phyloP scores from a whole-genome alignment of 257 asterid genomes.

The Solanum gracilifrons region DNA sequence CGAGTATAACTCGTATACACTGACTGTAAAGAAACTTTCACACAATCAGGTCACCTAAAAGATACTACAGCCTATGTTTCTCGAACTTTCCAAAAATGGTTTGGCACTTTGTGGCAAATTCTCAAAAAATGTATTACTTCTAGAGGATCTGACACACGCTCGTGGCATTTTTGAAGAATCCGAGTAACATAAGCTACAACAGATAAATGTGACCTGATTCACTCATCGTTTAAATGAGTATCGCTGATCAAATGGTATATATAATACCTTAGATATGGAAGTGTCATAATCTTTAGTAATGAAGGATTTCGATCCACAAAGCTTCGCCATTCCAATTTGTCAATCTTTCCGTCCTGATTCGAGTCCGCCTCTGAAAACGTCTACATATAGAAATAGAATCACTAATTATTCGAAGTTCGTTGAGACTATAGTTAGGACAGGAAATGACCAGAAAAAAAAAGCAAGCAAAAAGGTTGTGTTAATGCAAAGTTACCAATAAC shows the following conservation, averaged over 20 bases:
- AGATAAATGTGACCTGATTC: not conserved
- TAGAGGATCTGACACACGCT: not conserved
- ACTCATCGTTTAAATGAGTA: not conserved
- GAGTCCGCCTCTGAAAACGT: constrained; percentile 76
- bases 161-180: not conserved
- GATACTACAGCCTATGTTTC: not conserved
- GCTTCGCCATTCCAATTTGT: constrained; percentile 74
- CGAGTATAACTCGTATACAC: not conserved
- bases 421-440: not conserved
- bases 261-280: constrained; percentile 68
- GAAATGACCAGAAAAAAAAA: not conserved
- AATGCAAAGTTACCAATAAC: not conserved
- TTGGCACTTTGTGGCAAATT: not conserved
- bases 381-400: constrained; percentile 25
- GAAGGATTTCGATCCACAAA: constrained; percentile 82
- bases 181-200: not conserved
- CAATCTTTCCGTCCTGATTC: constrained; percentile 84
- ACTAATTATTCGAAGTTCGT: not conserved
- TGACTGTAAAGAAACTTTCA: not conserved
- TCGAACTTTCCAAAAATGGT: not conserved
- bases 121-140: not conserved
- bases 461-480: not conserved
- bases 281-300: constrained; percentile 88
- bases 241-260: not conserved
- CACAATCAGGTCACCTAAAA: not conserved